Conservation (phyloP, 2,329 filamentous ascomycete genomes). For the Xylaria arbuscula region DNA sequence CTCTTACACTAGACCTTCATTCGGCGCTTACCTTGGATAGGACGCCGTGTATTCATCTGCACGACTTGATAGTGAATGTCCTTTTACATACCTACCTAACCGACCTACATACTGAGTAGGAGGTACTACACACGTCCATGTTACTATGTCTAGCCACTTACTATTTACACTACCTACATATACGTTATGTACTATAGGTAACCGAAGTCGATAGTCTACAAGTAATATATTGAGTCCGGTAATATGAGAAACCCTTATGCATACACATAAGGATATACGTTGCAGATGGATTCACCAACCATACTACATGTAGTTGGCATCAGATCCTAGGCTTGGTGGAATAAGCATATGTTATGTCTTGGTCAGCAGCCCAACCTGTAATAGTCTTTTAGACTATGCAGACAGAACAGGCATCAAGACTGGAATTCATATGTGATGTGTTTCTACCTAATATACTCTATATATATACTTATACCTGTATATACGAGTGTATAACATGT, state of each 20-base stretch:
- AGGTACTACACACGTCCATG: background rate
- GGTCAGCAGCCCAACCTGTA: constrained; percentile 23
- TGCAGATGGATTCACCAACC: constrained; percentile 29
- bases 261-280: background rate
- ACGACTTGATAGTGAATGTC: background rate
- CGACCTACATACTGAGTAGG: background rate
- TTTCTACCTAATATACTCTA: background rate
- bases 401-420: background rate
- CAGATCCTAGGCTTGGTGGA: constrained; percentile 14
- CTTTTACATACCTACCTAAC: background rate
- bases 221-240: background rate
- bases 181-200: background rate
- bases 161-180: background rate
- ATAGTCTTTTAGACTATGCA: background rate
- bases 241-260: constrained; percentile 11
- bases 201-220: background rate
- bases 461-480: background rate
- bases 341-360: constrained; percentile 16
- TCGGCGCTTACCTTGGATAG: constrained; percentile 20
- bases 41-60: constrained; percentile 10
- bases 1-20: background rate
- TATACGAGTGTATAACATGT: background rate
- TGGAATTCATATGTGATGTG: background rate
- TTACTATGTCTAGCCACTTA: no score
- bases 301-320: constrained; percentile 22